Evolutionary conservation across 169 alveolate genomes (phyloP), one percentile per base, ranked within the genome.

Genomic region (Cryptosporidium sp.): DNA sequence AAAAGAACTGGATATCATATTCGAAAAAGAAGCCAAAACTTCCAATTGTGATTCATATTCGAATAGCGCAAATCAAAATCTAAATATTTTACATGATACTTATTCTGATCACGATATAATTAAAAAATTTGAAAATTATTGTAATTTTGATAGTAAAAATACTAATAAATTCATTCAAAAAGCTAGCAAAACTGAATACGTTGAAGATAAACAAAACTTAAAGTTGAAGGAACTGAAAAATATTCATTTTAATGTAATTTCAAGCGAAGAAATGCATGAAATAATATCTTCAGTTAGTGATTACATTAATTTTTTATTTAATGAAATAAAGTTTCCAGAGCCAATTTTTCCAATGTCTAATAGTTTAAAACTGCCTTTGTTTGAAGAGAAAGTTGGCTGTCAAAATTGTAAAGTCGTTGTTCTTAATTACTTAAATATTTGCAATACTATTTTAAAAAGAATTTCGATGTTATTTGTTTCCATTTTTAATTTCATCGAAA

Each of bases 321-420:
- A 43, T 23, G 85, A 48, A 52, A 50, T 55, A 48, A 31, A 35
- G 18, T 9, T 43, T 21, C 48, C 58, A 7, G 85, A 71, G 12
- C 10, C 12, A 0, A n/a, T 37, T 43, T 48, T 71, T 29, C 12
- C 68, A 18, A 16, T 50, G 51, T 1, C 45, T 23, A 50, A 14
- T 33, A 3, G 31, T 71, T 8, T n/a, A 23, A 51, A 31, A 14
- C 52, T 7, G 43, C 4, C 85, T 50, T 14, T 21, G 8, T 71
- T 23, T 55, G 26, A 55, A 26, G 51, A 71, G n/a, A 71, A 51
- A 14, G 33, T 71, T 71, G 85, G 85, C 10, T 71, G 85, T 29
- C 6, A 16, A 50, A 71, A 50, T 14, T 71, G 85, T 50, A 52
- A 51, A 29, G 21, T 43, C 26, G 23, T n/a, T 0, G 33, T 71